These are phyloP conservation scores for Beta macrorhiza DNA, from an alignment of 179 eudicot species.

Conservation along the genomic window DNA sequence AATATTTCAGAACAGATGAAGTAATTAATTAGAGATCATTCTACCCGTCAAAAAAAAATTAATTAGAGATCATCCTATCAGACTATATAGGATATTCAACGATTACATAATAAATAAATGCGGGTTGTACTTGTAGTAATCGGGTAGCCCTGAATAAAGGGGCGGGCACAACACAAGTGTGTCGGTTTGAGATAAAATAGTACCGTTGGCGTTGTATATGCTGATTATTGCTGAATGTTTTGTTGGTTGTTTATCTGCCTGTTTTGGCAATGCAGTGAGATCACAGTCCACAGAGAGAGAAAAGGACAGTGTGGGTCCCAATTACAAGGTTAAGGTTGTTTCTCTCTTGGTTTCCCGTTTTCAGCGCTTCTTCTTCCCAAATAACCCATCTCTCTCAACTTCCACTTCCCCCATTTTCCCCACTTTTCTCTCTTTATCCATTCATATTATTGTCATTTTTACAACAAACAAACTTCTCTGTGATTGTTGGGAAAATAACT, in stretches of 20 bases:
- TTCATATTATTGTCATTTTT: not conserved
- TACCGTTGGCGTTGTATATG: not conserved
- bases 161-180: not conserved
- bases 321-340: not conserved
- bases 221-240: not conserved
- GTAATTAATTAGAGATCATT: too few species aligned
- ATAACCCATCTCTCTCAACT: not conserved
- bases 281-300: not conserved
- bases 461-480: not conserved
- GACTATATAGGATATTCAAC: too few species aligned
- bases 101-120: too few species aligned
- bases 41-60: too few species aligned
- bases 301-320: slow-evolving; percentile 16
- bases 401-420: not conserved
- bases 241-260: not conserved
- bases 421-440: not conserved
- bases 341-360: slow-evolving; percentile 31
- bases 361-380: slow-evolving; percentile 28
- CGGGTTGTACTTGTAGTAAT: too few species aligned
- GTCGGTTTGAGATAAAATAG: not conserved
- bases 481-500: not conserved
- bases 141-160: too few species aligned
- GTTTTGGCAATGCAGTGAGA: not conserved
- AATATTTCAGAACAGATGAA: too few species aligned
- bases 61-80: too few species aligned